Evolutionary conservation across 2,329 filamentous ascomycete genomes (phyloP).

Genomic region (Plectosphaerella plurivora): DNA sequence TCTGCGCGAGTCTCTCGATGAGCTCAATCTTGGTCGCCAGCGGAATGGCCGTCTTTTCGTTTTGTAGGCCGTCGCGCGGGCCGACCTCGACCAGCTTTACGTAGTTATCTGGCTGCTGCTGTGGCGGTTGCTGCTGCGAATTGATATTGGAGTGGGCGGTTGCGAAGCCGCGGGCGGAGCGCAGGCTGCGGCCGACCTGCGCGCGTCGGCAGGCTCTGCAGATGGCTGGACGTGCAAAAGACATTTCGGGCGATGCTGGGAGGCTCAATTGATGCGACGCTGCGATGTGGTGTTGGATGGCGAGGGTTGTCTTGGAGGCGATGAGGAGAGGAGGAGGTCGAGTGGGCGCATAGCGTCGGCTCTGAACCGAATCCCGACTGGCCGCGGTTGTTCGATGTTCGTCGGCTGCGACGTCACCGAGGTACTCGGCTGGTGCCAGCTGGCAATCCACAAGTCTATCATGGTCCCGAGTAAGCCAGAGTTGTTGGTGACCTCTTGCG

Average conservation of each 20-base stretch:
- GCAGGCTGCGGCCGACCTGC: conserved; percentile 12
- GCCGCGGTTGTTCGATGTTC: too few relatives aligned
- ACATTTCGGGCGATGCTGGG: conserved; percentile 20
- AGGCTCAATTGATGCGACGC: not conserved
- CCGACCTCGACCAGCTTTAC: conserved; percentile 77
- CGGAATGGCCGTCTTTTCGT: conserved; percentile 69
- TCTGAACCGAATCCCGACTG: not conserved
- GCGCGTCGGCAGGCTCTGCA: conserved; percentile 33
- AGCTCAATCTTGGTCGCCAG: conserved; percentile 72
- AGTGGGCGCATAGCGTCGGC: conserved; percentile 1
- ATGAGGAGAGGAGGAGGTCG: not conserved
- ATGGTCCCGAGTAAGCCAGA: too few relatives aligned
- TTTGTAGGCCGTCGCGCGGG: conserved; percentile 82
- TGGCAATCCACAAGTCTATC: too few relatives aligned
- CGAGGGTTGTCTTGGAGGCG: not conserved
- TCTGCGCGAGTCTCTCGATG: conserved; percentile 62
- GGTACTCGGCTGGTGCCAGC: too few relatives aligned
- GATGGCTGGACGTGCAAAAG: conserved; percentile 27
- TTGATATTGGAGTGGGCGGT: conserved; percentile 26
- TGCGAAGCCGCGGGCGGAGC: conserved; percentile 30
- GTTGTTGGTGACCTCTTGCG: too few relatives aligned
- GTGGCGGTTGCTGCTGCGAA: conserved; percentile 12
- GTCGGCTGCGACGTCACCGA: too few relatives aligned
- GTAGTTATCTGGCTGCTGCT: conserved; percentile 30
- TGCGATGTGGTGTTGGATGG: too few relatives aligned